A percentile compares a stretch with the other conserved stretches of the same genome.
Conservation (phyloP, 1,284 basidiomycete species). For the Microstroma glucosiphilum region DNA sequence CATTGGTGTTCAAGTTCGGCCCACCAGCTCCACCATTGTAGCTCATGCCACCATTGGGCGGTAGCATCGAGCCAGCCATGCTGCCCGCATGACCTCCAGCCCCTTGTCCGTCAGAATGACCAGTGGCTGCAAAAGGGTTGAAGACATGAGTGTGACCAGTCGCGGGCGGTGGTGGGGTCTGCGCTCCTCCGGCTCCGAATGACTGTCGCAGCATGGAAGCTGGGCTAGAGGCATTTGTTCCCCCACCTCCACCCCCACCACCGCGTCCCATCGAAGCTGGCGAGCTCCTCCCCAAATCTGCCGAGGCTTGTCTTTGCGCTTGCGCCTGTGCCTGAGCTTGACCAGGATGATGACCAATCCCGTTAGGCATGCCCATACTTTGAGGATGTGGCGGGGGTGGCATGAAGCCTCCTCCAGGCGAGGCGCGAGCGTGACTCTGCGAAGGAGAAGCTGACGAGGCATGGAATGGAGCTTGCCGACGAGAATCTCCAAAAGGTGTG, state of each 20-base stretch:
- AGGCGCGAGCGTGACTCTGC: neutral
- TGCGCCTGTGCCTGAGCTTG: neutral
- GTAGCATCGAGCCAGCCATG: neutral
- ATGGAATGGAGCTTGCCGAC: neutral
- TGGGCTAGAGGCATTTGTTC: neutral
- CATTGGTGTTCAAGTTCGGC: neutral
- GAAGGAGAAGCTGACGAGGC: neutral
- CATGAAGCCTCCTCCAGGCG: neutral
- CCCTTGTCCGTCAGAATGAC: neutral
- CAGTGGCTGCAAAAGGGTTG: conserved; percentile 6
- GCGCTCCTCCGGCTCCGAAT: neutral
- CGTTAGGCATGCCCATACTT: too few relatives aligned
- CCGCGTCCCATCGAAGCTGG: neutral
- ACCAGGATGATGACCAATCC: neutral
- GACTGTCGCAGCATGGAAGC: neutral
- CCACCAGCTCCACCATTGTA: neutral
- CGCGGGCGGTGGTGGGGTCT: neutral
- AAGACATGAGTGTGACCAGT: neutral
- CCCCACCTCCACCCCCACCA: neutral
- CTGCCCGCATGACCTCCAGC: neutral
- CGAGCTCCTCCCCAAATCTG: neutral
- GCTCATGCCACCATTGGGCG: neutral
- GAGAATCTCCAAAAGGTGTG: neutral
- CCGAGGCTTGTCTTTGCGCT: neutral
- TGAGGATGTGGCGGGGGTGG: too few relatives aligned